These are phyloP conservation scores for Aspergillus bertholletiae DNA, from an alignment of 495 filamentous ascomycete species.

Conservation along the genomic window DNA sequence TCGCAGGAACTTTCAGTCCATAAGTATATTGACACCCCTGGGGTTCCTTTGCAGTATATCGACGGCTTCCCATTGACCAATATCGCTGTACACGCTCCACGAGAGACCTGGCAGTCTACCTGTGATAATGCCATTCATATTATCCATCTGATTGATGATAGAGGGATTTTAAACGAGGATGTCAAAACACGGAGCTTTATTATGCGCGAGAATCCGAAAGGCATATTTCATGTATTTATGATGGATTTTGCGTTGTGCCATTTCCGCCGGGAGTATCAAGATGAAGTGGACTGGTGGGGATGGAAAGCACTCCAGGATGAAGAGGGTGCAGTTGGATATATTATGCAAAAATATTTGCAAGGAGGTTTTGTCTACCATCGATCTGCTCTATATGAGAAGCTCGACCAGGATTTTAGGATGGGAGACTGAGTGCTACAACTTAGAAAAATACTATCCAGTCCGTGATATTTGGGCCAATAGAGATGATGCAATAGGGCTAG, in stretches of 20 bases:
- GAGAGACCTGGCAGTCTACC: too few relatives aligned
- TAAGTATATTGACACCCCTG: slow-evolving; percentile 13
- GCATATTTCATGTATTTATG: slow-evolving; percentile 23
- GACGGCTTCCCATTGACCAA: slow-evolving; percentile 22
- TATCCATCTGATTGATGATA: slow-evolving; percentile 15
- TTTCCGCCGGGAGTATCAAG: slow-evolving; percentile 18
- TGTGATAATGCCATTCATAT: slow-evolving; percentile 23
- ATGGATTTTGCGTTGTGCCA: slow-evolving; percentile 28
- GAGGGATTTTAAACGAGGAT: slow-evolving; percentile 26
- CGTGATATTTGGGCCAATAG: too few relatives aligned
- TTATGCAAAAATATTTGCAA: slow-evolving; percentile 19
- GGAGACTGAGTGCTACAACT: not conserved
- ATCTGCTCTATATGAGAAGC: slow-evolving; percentile 6
- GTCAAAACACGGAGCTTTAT: slow-evolving; percentile 26
- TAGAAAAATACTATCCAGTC: too few relatives aligned
- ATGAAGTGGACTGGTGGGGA: slow-evolving; percentile 19
- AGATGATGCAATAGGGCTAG: too few relatives aligned
- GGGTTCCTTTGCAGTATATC: slow-evolving; percentile 22
- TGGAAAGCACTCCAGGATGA: slow-evolving; percentile 22
- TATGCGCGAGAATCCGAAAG: slow-evolving; percentile 7
- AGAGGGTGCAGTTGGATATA: slow-evolving; percentile 23
- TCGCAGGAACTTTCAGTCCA: not conserved
- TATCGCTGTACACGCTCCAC: slow-evolving; percentile 13
- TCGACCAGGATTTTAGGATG: not conserved
- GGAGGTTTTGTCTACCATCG: slow-evolving; percentile 19